phyloP scores from a whole-genome alignment of 441 rosid species.

The Adansonia madagascariensis region DNA sequence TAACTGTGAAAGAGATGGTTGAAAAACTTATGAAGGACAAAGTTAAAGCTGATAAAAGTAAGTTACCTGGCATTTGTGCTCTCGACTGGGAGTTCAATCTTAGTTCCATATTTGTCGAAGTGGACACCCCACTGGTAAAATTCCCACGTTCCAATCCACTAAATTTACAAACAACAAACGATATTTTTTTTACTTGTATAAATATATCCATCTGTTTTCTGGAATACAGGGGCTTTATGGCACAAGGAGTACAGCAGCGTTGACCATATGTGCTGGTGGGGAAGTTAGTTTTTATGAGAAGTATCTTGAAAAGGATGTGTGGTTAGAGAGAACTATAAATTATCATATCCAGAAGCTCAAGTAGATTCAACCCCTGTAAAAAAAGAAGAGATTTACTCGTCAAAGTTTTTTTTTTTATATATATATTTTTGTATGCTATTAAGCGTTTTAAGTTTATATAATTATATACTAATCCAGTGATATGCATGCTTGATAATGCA shows the following conservation, averaged over 20 bases:
- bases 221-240: slow-evolving; percentile 54
- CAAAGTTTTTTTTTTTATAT: not conserved
- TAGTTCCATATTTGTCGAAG: slow-evolving; percentile 67
- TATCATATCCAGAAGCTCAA: slow-evolving; percentile 44
- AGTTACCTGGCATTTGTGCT: slow-evolving; percentile 61
- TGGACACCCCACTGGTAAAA: slow-evolving; percentile 62
- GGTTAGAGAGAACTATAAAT: slow-evolving; percentile 58
- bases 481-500: slow-evolving; percentile 11
- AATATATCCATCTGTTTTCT: not conserved
- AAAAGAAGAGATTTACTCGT: slow-evolving; percentile 8
- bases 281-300: slow-evolving; percentile 59
- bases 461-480: slow-evolving; percentile 12
- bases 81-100: slow-evolving; percentile 56
- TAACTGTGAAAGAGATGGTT: slow-evolving; percentile 53
- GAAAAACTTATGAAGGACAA: slow-evolving; percentile 58
- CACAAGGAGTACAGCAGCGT: slow-evolving; percentile 58
- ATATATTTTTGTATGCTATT: not conserved
- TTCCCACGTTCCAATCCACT: not conserved
- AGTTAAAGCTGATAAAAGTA: slow-evolving; percentile 55
- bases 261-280: slow-evolving; percentile 46
- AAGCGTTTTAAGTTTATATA: slow-evolving; percentile 17
- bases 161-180: not conserved
- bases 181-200: not conserved
- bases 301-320: slow-evolving; percentile 50
- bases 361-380: slow-evolving; percentile 8